Conservation (phyloP, 2,329 filamentous ascomycete genomes). For the Zalaria sp. region DNA sequence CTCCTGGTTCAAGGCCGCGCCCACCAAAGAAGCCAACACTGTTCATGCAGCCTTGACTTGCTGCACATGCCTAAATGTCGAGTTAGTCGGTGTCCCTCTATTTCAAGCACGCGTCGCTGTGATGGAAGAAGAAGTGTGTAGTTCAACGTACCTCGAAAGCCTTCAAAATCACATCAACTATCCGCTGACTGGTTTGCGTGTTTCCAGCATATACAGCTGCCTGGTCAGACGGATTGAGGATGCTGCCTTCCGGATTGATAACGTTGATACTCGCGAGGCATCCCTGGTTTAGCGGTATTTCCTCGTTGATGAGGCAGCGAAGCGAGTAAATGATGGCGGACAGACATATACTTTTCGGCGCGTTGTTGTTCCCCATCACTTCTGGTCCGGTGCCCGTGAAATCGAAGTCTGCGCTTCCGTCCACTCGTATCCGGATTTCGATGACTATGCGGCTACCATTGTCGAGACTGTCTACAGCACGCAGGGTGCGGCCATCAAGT, state of each 20-base stretch:
- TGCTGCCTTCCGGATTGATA: conserved; percentile 13
- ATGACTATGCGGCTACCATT: conserved; percentile 23
- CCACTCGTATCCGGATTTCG: conserved; percentile 18
- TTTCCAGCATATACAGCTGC: conserved; percentile 19
- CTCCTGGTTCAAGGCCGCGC: too few relatives aligned
- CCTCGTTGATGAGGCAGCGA: conserved; percentile 15
- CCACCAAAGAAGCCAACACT: too few relatives aligned
- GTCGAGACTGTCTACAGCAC: conserved; percentile 26
- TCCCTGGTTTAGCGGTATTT: conserved; percentile 36
- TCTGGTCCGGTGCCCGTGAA: conserved; percentile 26
- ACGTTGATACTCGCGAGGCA: conserved; percentile 15
- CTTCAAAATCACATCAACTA: conserved; percentile 18
- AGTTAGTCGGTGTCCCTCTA: too few relatives aligned
- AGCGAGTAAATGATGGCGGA: conserved; percentile 20
- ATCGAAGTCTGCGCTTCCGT: conserved; percentile 22
- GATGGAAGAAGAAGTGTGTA: too few relatives aligned
- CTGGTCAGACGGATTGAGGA: conserved; percentile 15
- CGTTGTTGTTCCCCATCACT: conserved; percentile 20
- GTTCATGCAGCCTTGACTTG: conserved; percentile 13
- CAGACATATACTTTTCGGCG: conserved; percentile 22
- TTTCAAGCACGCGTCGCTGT: too few relatives aligned
- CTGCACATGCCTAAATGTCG: too few relatives aligned
- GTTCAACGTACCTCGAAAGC: conserved; percentile 13
- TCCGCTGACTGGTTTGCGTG: conserved; percentile 16
- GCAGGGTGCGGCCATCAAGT: conserved; percentile 9